Conservation (phyloP, 129 eudicot genomes). For the Centella asiatica region DNA sequence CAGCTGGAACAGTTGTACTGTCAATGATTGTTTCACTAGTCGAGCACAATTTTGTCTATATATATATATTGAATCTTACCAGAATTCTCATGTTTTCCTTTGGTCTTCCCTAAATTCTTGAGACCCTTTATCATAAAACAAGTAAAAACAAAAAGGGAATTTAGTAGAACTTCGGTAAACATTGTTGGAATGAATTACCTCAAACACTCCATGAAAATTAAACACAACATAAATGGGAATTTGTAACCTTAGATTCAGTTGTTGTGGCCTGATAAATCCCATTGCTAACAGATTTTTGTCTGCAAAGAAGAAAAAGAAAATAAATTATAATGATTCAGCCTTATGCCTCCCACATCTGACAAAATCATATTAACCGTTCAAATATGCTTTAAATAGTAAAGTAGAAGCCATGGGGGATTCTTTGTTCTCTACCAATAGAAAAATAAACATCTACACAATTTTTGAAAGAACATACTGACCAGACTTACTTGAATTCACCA, state of each 20-base stretch:
- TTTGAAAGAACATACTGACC: background rate
- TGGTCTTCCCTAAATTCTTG: slow-evolving; percentile 36
- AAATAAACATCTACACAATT: background rate
- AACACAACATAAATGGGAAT: background rate
- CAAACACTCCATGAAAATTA: background rate
- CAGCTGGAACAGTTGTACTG: slow-evolving; percentile 19
- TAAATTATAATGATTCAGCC: background rate
- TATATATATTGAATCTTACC: slow-evolving; percentile 27
- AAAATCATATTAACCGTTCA: background rate
- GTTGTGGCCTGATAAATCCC: slow-evolving; percentile 22
- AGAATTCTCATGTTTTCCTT: slow-evolving; percentile 25
- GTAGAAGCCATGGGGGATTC: too few relatives aligned
- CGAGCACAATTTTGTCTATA: background rate
- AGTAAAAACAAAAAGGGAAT: background rate
- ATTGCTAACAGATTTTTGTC: slow-evolving; percentile 34
- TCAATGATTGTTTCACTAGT: slow-evolving; percentile 12
- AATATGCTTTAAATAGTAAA: background rate
- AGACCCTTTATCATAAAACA: slow-evolving; percentile 17
- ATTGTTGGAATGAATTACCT: background rate
- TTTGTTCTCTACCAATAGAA: too few relatives aligned
- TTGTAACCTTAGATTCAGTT: slow-evolving; percentile 37
- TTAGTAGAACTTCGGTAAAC: background rate
- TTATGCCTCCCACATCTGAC: background rate
- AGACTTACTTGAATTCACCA: slow-evolving; percentile 38
- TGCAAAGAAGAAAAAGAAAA: slow-evolving; percentile 13